Percentiles rank a stretch among this genome's conserved stretches.
These are phyloP conservation scores for Malbranchea zuffiana DNA, from an alignment of 2,329 filamentous ascomycete genomes.

Conservation along the genomic window DNA sequence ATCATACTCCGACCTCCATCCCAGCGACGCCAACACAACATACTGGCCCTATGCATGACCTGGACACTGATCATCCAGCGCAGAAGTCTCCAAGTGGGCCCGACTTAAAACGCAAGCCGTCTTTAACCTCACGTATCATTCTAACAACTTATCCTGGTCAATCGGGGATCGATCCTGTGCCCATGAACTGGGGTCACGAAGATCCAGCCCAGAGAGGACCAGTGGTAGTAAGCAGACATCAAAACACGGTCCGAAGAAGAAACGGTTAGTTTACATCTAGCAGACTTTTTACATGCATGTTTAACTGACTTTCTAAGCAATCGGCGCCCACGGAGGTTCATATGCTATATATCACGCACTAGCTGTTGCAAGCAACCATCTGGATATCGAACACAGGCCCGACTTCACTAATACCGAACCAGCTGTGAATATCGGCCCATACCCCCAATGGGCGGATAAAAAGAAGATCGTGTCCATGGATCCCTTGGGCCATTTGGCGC, in stretches of 20 bases:
- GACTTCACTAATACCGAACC: conserved; percentile 82
- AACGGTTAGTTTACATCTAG: conserved; percentile 51
- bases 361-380: conserved; percentile 80
- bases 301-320: conserved; percentile 35
- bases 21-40: conserved; percentile 7
- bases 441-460: conserved; percentile 76
- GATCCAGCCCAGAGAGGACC: conserved; percentile 70
- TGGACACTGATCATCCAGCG: neutral
- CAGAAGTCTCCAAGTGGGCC: neutral
- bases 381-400: conserved; percentile 68
- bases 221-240: conserved; percentile 70
- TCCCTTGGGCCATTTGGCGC: conserved; percentile 76
- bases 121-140: conserved; percentile 50
- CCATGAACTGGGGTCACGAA: conserved; percentile 73
- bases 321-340: conserved; percentile 71
- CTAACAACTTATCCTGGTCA: conserved; percentile 85
- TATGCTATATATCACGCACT: conserved; percentile 95
- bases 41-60: neutral
- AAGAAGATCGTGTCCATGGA: conserved; percentile 98
- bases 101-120: conserved; percentile 8
- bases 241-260: conserved; percentile 64
- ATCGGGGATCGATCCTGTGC: conserved; percentile 83
- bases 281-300: neutral
- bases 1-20: conserved; percentile 5
- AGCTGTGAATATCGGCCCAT: conserved; percentile 77